Evolutionary conservation across 2,329 filamentous ascomycete genomes (phyloP).

Genomic region (Diatrype stigma): DNA sequence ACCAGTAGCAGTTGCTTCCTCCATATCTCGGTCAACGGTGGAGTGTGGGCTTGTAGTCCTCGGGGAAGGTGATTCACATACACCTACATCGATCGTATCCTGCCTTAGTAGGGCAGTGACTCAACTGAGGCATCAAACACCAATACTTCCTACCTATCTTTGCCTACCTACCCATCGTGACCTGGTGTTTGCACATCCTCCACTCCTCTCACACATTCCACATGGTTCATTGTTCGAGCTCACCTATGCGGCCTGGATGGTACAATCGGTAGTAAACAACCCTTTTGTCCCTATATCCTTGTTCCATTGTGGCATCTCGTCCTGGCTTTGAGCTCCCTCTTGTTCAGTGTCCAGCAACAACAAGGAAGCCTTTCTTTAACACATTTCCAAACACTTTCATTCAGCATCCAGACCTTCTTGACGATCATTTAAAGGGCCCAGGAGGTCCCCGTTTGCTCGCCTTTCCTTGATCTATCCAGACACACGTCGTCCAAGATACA

Average conservation of each 20-base stretch:
- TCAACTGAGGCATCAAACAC: too few relatives aligned
- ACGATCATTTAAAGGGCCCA: not conserved
- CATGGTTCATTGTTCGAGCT: not conserved
- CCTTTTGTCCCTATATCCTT: not conserved
- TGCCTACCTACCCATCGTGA: too few relatives aligned
- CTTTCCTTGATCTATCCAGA: not conserved
- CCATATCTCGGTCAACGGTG: too few relatives aligned
- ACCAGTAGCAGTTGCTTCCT: too few relatives aligned
- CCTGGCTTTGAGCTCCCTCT: not conserved
- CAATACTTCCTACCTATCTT: too few relatives aligned
- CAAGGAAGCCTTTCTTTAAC: not conserved
- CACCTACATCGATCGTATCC: too few relatives aligned
- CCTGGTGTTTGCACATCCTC: too few relatives aligned
- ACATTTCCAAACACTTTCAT: not conserved
- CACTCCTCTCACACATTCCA: not conserved
- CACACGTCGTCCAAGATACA: too few relatives aligned
- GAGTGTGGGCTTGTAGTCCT: too few relatives aligned
- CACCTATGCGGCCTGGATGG: not conserved
- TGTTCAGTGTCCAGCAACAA: not conserved
- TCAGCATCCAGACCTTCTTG: not conserved
- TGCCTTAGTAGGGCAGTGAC: too few relatives aligned
- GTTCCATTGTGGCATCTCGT: not conserved
- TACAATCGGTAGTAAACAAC: not conserved
- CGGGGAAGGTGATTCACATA: too few relatives aligned
- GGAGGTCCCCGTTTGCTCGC: not conserved